Conservation (phyloP, 495 filamentous ascomycete genomes). For the Aspergillus saccharolyticus region DNA sequence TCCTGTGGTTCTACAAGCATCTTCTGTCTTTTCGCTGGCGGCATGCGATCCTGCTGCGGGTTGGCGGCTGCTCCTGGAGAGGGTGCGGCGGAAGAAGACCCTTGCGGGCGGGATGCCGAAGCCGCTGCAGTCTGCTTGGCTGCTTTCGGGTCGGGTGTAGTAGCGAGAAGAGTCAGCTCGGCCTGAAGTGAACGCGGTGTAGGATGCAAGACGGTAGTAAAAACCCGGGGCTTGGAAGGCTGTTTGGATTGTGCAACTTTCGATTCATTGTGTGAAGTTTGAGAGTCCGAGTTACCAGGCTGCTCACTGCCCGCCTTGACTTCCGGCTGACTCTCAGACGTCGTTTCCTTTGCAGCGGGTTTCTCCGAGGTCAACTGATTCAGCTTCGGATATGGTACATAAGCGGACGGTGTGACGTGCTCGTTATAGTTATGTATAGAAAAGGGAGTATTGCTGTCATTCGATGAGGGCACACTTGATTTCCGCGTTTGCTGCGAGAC, state of each 20-base stretch:
- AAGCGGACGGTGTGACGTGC: slow-evolving; percentile 82
- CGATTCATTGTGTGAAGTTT: slow-evolving; percentile 45
- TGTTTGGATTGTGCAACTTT: slow-evolving; percentile 44
- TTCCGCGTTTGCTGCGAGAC: slow-evolving; percentile 52
- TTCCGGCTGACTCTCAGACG: slow-evolving; percentile 21
- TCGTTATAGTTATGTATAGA: slow-evolving; percentile 89
- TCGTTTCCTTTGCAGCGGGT: slow-evolving; percentile 28
- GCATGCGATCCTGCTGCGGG: slow-evolving; percentile 34
- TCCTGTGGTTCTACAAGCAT: slow-evolving; percentile 70
- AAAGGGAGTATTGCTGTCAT: slow-evolving; percentile 62
- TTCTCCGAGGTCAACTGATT: slow-evolving; percentile 42
- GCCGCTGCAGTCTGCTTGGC: slow-evolving; percentile 40
- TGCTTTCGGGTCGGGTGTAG: slow-evolving; percentile 57
- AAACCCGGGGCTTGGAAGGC: slow-evolving; percentile 55
- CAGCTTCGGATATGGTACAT: slow-evolving; percentile 71
- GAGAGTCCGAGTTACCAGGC: slow-evolving; percentile 26
- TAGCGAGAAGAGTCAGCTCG: slow-evolving; percentile 71
- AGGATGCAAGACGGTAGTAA: slow-evolving; percentile 79
- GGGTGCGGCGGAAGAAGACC: slow-evolving; percentile 47
- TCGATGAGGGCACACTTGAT: slow-evolving; percentile 44
- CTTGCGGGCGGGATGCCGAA: slow-evolving; percentile 37
- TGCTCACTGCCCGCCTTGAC: slow-evolving; percentile 24
- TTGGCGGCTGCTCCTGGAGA: slow-evolving; percentile 64
- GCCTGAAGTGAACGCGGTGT: slow-evolving; percentile 67
- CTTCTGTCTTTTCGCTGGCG: slow-evolving; percentile 66